Evolutionary conservation across 2,329 filamentous ascomycete species (phyloP), one percentile per base, ranked within the genome.

Genomic region (Xylaria sp.): DNA sequence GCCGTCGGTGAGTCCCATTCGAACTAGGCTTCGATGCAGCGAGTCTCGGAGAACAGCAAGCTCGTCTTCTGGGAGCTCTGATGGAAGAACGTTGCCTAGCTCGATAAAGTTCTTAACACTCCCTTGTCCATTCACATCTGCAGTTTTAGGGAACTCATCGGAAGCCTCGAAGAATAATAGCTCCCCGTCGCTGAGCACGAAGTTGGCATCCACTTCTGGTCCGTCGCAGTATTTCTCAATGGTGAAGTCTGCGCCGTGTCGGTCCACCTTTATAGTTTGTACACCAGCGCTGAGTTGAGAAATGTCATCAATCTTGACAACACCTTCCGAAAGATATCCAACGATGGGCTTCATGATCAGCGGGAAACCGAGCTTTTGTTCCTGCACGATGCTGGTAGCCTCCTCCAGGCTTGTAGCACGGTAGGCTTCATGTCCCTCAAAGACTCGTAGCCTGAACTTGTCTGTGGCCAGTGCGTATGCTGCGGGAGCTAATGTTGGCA

Each of bases 141-240:
- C 80, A 2, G 63, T 59, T 48, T 73, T 75, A 7, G 82, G 81
- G 59, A 81, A 80, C 54, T 82, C 77, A 61, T 83, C 81, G 6
- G 71, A 71, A 4, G 82, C 71, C 44, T 84, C 80, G 66, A 70
- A 79, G 69, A 82, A 83, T 4, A 83, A 65, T 1, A 83, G 51
- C 44, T 82, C 72, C 0, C 81, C 81, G 57, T 83, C 74, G 15
- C 74, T 71, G 0, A 84, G 62, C 6, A 81, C 75, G 31, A 84
- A 74, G 71, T 83, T 83, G 56, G 76, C 79, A 65, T 83, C 81
- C 1, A 83, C 74, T 65, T 84, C 82, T 0, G 82, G 82, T 0
- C 82, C 82, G 7, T 79, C 76, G 23, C 79, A 68, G 63, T 83
- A 83, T 11, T 73, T 70, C 63, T 84, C 81, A 1, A 83, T 72